phyloP scores from a whole-genome alignment of 495 filamentous ascomycete genomes.

The Penicillium cataractarum region DNA sequence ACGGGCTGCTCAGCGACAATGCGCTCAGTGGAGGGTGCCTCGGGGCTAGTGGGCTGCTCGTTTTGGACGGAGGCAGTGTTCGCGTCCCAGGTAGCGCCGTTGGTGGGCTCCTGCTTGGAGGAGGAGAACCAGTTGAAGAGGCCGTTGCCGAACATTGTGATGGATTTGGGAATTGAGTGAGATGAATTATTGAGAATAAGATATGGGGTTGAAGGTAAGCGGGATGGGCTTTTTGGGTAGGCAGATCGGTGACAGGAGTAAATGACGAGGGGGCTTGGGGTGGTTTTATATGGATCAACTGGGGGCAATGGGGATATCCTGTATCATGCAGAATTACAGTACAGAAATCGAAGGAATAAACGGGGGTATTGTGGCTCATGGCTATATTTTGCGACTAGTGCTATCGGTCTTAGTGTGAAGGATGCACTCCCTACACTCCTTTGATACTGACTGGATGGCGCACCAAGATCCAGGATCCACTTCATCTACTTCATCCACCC shows the following conservation, averaged over 20 bases:
- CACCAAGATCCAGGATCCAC: not conserved
- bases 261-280: not conserved
- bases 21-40: conserved; percentile 32
- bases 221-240: not conserved
- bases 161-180: not conserved
- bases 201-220: not conserved
- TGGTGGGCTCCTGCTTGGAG: conserved; percentile 34
- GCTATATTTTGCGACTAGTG: too few relatives aligned
- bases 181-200: not conserved
- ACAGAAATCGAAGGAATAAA: not conserved
- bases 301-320: not conserved
- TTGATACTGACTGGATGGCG: not conserved
- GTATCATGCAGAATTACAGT: not conserved
- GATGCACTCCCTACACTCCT: not conserved
- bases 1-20: conserved; percentile 44
- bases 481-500: not conserved
- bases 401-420: too few relatives aligned
- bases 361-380: not conserved
- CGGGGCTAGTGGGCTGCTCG: conserved; percentile 41
- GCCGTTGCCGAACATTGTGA: conserved; percentile 42
- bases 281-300: conserved; percentile 14
- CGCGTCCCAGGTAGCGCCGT: conserved; percentile 35
- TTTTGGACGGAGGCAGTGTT: conserved; percentile 38
- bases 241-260: not conserved
- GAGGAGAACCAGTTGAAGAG: conserved; percentile 41